Conservation (phyloP, 2,329 filamentous ascomycete genomes). For the Alternaria brassicae region DNA sequence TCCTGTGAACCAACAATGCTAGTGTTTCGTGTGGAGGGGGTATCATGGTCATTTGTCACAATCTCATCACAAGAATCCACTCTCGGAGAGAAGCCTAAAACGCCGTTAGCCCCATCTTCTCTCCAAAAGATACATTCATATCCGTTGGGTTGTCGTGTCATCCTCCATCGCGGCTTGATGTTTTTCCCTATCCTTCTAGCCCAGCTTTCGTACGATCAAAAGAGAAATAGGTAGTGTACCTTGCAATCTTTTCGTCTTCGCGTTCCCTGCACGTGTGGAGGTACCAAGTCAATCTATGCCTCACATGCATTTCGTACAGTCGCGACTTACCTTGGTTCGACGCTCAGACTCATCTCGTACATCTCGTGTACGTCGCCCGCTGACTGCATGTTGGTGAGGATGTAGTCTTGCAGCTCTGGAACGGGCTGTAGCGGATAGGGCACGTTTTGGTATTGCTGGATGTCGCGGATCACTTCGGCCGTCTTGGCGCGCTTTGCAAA, state of each 20-base stretch:
- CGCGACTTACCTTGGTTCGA: too few relatives aligned
- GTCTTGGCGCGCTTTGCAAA: constrained; percentile 98
- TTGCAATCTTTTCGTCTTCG: constrained; percentile 99
- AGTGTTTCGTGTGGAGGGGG: constrained; percentile 41
- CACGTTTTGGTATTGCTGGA: constrained; percentile 98
- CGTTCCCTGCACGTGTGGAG: too few relatives aligned
- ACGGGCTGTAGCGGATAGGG: constrained; percentile 93
- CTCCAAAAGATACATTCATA: constrained; percentile 6
- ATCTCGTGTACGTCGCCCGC: constrained; percentile 98
- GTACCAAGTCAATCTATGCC: too few relatives aligned
- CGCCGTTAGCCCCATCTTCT: constrained; percentile 21
- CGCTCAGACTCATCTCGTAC: constrained; percentile 94
- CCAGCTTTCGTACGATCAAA: constrained; percentile 10
- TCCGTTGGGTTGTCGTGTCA: neutral
- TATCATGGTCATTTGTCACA: constrained; percentile 36
- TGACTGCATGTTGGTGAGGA: constrained; percentile 92
- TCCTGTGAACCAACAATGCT: constrained; percentile 23
- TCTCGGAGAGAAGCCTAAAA: constrained; percentile 61
- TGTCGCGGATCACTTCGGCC: constrained; percentile 96
- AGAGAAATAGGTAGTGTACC: constrained; percentile 63
- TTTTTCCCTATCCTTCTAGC: constrained; percentile 2
- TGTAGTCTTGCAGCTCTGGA: constrained; percentile 93
- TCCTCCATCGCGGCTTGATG: neutral
- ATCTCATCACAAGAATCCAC: constrained; percentile 59
- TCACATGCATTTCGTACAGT: too few relatives aligned